These are phyloP conservation scores for Strombidium stylifer DNA, from an alignment of 73 alveolate species.

Conservation along the genomic window DNA sequence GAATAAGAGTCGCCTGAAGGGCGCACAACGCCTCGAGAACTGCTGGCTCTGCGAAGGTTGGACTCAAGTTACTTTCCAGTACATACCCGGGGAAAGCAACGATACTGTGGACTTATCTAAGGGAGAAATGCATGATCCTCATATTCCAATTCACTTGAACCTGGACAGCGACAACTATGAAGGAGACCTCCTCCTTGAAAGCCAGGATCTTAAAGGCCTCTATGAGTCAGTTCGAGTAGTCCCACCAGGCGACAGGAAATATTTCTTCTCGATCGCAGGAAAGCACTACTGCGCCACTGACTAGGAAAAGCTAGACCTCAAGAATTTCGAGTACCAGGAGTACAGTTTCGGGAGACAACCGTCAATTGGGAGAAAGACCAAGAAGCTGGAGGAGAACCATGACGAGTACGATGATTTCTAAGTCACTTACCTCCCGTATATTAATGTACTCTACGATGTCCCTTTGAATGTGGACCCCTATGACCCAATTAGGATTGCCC, in stretches of 20 bases:
- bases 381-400: background rate
- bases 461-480: background rate
- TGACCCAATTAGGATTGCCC: background rate
- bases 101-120: background rate
- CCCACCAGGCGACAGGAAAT: background rate
- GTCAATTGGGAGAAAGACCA: background rate
- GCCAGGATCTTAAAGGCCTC: background rate
- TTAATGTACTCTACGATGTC: background rate
- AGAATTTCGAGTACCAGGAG: background rate
- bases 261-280: background rate
- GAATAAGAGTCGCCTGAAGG: too few relatives aligned
- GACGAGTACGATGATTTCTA: slow-evolving; percentile 8
- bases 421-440: too few relatives aligned
- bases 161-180: background rate
- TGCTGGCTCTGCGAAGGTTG: slow-evolving; percentile 60
- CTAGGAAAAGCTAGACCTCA: background rate
- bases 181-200: background rate
- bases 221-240: background rate
- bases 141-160: background rate
- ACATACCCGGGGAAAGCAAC: slow-evolving; percentile 10
- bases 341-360: background rate
- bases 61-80: slow-evolving; percentile 2
- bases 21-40: too few relatives aligned
- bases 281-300: background rate
- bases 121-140: background rate